Evolutionary conservation across 2,329 filamentous ascomycete genomes (phyloP).

Genomic region (Mycocentrospora acerina): DNA sequence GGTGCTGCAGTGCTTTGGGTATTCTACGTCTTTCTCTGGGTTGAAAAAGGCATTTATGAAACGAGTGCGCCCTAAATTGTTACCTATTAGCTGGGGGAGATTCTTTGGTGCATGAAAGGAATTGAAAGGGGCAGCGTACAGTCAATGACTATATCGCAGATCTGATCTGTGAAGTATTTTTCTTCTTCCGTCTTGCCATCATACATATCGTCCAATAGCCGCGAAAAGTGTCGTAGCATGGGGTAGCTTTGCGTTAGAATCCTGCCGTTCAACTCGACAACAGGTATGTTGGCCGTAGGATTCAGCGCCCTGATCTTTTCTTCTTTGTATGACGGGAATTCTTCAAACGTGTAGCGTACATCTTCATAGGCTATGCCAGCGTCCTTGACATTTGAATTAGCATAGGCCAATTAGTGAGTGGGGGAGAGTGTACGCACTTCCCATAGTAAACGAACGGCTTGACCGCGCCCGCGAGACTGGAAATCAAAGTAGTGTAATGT

Average conservation of each 20-base stretch:
- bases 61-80: slow-evolving; percentile 25
- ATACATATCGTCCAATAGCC: slow-evolving; percentile 25
- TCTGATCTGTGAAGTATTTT: slow-evolving; percentile 34
- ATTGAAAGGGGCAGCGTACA: slow-evolving; percentile 9
- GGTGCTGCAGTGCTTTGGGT: slow-evolving; percentile 25
- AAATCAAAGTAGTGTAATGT: slow-evolving; percentile 37
- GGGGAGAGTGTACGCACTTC: neutral
- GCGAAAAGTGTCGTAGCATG: slow-evolving; percentile 31
- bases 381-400: slow-evolving; percentile 15
- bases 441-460: slow-evolving; percentile 30
- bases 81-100: neutral
- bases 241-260: slow-evolving; percentile 38
- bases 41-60: slow-evolving; percentile 33
- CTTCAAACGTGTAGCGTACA: slow-evolving; percentile 30
- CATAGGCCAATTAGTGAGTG: neutral
- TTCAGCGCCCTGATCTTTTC: slow-evolving; percentile 25
- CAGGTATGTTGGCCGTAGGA: slow-evolving; percentile 23
- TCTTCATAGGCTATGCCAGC: slow-evolving; percentile 34
- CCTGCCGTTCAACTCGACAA: slow-evolving; percentile 29
- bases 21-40: slow-evolving; percentile 21
- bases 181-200: slow-evolving; percentile 32
- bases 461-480: slow-evolving; percentile 30
- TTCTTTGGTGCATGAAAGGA: neutral
- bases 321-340: slow-evolving; percentile 30
- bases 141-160: slow-evolving; percentile 34